These are phyloP conservation scores for Raphanus hybrid DNA, from an alignment of 441 rosid genomes.

Conservation along the genomic window DNA sequence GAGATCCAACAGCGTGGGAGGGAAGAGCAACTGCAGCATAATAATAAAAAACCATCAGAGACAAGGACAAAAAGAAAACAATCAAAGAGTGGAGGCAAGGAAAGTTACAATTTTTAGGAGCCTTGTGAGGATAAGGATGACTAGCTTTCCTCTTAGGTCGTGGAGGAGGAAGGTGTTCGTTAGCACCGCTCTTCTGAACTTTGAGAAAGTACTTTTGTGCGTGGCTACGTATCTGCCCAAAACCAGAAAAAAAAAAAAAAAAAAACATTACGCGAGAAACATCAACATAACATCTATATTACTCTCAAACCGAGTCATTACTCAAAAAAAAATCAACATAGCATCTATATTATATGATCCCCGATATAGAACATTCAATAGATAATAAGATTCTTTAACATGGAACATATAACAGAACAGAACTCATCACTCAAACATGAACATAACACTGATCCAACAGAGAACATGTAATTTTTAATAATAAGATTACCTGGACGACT, in stretches of 20 bases:
- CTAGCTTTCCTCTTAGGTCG: slow-evolving; percentile 94
- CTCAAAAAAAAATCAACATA: too few relatives aligned
- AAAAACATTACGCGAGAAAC: slow-evolving; percentile 13
- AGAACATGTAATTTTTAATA: too few relatives aligned
- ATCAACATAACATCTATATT: neutral
- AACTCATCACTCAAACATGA: too few relatives aligned
- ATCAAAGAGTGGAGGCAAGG: too few relatives aligned
- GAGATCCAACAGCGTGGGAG: slow-evolving; percentile 50
- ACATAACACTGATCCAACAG: too few relatives aligned
- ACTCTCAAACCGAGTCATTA: too few relatives aligned
- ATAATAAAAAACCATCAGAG: neutral
- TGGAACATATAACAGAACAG: too few relatives aligned
- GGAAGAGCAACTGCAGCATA: slow-evolving; percentile 47
- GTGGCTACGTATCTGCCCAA: slow-evolving; percentile 90
- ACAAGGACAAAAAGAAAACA: too few relatives aligned
- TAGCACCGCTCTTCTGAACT: slow-evolving; percentile 90
- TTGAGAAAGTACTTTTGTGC: slow-evolving; percentile 94
- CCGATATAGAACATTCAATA: too few relatives aligned
- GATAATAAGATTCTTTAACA: too few relatives aligned
- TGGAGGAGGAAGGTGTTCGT: slow-evolving; percentile 95
- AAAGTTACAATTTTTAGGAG: slow-evolving; percentile 66
- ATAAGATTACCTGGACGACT: too few relatives aligned
- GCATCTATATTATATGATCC: too few relatives aligned
- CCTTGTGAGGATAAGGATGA: slow-evolving; percentile 95
- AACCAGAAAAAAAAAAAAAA: neutral